These are phyloP conservation scores for Heterobasidion parviporum DNA, from an alignment of 1,284 basidiomycete species.

Conservation along the genomic window DNA sequence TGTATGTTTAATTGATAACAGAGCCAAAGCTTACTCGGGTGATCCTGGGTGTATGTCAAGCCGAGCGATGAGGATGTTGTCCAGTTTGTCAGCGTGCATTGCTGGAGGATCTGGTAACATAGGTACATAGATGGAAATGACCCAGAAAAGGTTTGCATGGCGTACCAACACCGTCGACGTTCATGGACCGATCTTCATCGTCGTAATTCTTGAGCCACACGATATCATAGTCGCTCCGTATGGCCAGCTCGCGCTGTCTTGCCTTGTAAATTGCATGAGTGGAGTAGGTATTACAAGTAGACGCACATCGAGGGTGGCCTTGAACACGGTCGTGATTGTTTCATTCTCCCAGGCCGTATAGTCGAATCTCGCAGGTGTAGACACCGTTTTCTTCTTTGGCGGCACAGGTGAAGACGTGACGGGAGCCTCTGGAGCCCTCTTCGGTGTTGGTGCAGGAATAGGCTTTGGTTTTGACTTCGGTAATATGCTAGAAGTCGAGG, in stretches of 20 bases:
- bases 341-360: slow-evolving; percentile 66
- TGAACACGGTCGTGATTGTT: slow-evolving; percentile 60
- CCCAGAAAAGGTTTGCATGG: neutral
- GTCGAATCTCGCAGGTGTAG: slow-evolving; percentile 41
- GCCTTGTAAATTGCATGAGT: no score
- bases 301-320: slow-evolving; percentile 75
- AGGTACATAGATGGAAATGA: neutral
- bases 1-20: neutral
- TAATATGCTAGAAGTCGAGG: slow-evolving; percentile 24
- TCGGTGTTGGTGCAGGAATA: slow-evolving; percentile 13
- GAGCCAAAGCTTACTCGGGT: slow-evolving; percentile 52
- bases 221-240: slow-evolving; percentile 60
- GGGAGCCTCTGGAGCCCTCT: slow-evolving; percentile 16
- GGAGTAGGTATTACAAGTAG: neutral
- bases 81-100: slow-evolving; percentile 53
- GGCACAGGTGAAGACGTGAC: slow-evolving; percentile 20
- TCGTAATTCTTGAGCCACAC: slow-evolving; percentile 69
- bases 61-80: slow-evolving; percentile 81
- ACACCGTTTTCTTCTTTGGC: slow-evolving; percentile 37
- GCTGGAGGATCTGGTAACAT: slow-evolving; percentile 16
- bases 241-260: slow-evolving; percentile 58
- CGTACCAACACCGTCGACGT: neutral
- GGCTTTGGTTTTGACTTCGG: slow-evolving; percentile 18
- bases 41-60: slow-evolving; percentile 74
- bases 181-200: slow-evolving; percentile 8